phyloP scores from a whole-genome alignment of 2,329 filamentous ascomycete genomes.

The Ophiostoma perfectum region DNA sequence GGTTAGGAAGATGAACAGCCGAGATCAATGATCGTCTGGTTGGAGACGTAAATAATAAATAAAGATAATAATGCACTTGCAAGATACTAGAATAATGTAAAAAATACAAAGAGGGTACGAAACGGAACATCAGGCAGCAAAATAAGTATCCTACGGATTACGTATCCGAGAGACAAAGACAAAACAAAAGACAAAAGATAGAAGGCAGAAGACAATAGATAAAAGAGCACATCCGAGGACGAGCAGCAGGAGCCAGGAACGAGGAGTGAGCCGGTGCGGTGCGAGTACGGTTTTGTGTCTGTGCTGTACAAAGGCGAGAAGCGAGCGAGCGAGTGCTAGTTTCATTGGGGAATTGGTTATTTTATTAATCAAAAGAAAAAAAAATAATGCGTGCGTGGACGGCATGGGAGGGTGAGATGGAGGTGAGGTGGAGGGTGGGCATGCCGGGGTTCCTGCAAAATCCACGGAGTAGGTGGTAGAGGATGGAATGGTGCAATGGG shows the following conservation, averaged over 20 bases:
- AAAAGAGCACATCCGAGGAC: not conserved
- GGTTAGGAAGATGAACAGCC: not conserved
- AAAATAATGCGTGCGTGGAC: not conserved
- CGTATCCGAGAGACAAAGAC: too few relatives aligned
- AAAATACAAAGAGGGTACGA: too few relatives aligned
- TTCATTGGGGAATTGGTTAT: not conserved
- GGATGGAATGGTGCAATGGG: not conserved
- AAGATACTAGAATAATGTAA: too few relatives aligned
- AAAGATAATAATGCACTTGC: not conserved
- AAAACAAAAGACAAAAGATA: not conserved
- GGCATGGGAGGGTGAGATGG: not conserved
- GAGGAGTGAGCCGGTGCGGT: not conserved
- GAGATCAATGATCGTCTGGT: not conserved
- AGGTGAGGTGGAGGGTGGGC: not conserved
- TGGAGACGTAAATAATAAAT: not conserved
- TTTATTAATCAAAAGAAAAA: not conserved
- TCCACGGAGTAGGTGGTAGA: not conserved
- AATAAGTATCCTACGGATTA: not conserved
- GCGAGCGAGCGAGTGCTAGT: conserved; percentile 13
- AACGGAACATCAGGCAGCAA: not conserved
- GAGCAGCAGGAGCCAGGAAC: not conserved
- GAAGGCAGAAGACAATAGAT: not conserved
- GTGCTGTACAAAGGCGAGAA: conserved; percentile 1
- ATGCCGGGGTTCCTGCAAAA: not conserved
- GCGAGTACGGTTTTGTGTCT: not conserved